Base-by-base conservation (phyloP, 202 grass and related monocot genomes). In the Tripidium arundinaceum region DNA sequence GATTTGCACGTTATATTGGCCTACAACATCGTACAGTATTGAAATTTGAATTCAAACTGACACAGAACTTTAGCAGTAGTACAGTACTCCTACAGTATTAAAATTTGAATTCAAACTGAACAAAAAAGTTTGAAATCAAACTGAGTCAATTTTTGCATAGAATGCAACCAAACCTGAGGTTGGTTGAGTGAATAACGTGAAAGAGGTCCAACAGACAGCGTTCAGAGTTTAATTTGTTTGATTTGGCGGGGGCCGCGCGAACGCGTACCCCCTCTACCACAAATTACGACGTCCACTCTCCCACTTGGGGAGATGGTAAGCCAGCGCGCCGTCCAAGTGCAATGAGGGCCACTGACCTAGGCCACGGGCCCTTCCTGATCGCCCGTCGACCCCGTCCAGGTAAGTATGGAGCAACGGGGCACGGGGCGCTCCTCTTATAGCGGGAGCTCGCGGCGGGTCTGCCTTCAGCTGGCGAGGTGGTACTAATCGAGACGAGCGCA, bases 211-310 rank as follows among this genome's bases (percentile, higher is more conserved):
- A n/a, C n/a, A n/a, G n/a, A n/a, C n/a, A n/a, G n/a, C n/a, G n/a
- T n/a, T n/a, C n/a, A n/a, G n/a, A n/a, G n/a, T n/a, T n/a, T n/a
- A n/a, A n/a, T n/a, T n/a, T n/a, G n/a, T n/a, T 33, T 36, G 34
- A 36, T 0, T 36, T 87, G 57, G 83, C 37, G 31, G 78, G 83
- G 82, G 84, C 84, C 87, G 84, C 87, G 91, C 91, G 85, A 16
- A 90, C 91, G 87, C 87, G 87, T 93, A 86, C 85, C 91, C 90
- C 86, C 80, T 78, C 91, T 68, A 57, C 6, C 88, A 94, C 88
- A 94, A 94, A 94, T 91, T 88, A 90, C 10, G 83, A 91, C 86
- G 86, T 91, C 83, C 88, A 94, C 83, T 91, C 86, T 94, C 71
- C 83, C 86, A 68, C 81, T 91, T 91, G 68, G 69, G 74, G 79